Conservation (phyloP, 1,139 yeast species). For the Candida tropicalis region DNA sequence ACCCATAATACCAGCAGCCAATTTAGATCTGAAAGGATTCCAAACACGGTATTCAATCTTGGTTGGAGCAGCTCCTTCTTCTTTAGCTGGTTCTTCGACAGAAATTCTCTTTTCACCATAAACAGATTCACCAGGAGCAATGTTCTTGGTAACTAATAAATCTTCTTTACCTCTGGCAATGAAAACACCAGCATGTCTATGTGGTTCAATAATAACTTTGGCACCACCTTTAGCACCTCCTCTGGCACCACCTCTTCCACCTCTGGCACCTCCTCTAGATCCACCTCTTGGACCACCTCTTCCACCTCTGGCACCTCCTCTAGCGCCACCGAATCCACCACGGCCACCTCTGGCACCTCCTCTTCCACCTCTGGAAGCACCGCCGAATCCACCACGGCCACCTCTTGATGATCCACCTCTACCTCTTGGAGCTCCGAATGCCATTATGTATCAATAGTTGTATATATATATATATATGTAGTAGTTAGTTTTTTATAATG, state of each 20-base stretch:
- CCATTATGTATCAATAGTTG: conserved; percentile 19
- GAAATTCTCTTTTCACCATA: conserved; percentile 97
- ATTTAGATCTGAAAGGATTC: conserved; percentile 99
- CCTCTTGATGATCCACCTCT: conserved; percentile 26
- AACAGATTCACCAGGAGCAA: conserved; percentile 97
- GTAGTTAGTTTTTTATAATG: background rate
- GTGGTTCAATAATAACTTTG: conserved; percentile 96
- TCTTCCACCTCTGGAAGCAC: conserved; percentile 48
- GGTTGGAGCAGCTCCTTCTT: conserved; percentile 87
- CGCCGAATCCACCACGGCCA: conserved; percentile 41
- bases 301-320: conserved; percentile 44
- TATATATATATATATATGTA: conserved; percentile 1
- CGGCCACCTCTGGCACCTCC: conserved; percentile 57
- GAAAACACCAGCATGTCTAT: conserved; percentile 96
- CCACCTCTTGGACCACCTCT: conserved; percentile 49
- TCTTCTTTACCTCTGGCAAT: conserved; percentile 99
- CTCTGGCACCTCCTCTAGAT: conserved; percentile 58
- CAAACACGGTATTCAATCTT: conserved; percentile 98
- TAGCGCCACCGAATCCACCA: conserved; percentile 34
- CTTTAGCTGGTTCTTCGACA: conserved; percentile 87
- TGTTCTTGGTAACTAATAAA: conserved; percentile 92
- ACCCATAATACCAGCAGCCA: conserved; percentile 99
- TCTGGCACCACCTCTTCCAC: conserved; percentile 72
- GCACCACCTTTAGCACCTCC: conserved; percentile 87
- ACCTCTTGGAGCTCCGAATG: conserved; percentile 24